phyloP scores from a whole-genome alignment of 495 filamentous ascomycete species.

The Aspergillus biplanus region DNA sequence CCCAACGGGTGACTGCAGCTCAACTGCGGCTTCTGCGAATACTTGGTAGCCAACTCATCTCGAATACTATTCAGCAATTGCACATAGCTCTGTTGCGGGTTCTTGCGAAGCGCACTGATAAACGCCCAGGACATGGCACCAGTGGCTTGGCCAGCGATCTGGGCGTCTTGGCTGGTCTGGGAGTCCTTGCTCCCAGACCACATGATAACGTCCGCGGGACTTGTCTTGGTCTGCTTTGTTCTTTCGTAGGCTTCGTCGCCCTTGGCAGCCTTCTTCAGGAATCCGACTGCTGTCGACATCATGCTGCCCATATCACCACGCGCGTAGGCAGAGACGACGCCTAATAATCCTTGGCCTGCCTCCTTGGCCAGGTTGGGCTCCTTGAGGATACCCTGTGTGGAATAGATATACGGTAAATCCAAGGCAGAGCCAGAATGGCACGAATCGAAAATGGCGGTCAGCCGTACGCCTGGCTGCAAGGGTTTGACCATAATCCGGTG shows the following conservation, averaged over 20 bases:
- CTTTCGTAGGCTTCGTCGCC: slow-evolving; percentile 82
- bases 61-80: slow-evolving; percentile 94
- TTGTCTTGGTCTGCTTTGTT: slow-evolving; percentile 87
- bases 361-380: slow-evolving; percentile 98
- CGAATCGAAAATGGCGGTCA: slow-evolving; percentile 99
- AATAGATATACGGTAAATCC: slow-evolving; percentile 97
- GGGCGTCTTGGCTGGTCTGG: slow-evolving; percentile 76
- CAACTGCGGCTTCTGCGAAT: slow-evolving; percentile 94
- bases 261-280: slow-evolving; percentile 90
- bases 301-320: slow-evolving; percentile 87
- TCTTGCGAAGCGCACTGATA: slow-evolving; percentile 91
- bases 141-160: slow-evolving; percentile 80
- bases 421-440: slow-evolving; percentile 97
- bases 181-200: slow-evolving; percentile 96
- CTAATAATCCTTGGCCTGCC: slow-evolving; percentile 88
- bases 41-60: slow-evolving; percentile 85
- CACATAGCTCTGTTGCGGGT: slow-evolving; percentile 97
- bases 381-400: slow-evolving; percentile 92
- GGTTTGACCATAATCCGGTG: slow-evolving; percentile 93
- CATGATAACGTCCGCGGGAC: slow-evolving; percentile 95
- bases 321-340: slow-evolving; percentile 86
- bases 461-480: slow-evolving; percentile 78
- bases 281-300: slow-evolving; percentile 76
- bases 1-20: slow-evolving; percentile 96
- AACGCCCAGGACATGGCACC: slow-evolving; percentile 99